Conservation (phyloP, 495 filamentous ascomycete genomes). For the Tetracladium setigerum region DNA sequence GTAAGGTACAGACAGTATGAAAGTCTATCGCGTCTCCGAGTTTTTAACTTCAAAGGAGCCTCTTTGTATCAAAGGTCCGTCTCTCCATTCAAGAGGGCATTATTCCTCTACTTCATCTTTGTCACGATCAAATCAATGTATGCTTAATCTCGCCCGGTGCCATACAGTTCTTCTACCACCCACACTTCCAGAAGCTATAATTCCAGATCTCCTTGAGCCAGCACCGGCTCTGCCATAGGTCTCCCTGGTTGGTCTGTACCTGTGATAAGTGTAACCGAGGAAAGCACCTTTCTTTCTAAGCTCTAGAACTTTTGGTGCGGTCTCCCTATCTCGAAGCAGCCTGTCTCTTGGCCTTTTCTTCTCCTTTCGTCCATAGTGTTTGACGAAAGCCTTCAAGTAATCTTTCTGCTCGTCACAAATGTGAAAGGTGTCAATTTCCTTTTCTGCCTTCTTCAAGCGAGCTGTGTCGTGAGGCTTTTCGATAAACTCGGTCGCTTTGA, state of each 20-base stretch:
- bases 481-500: constrained; percentile 32
- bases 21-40: constrained; percentile 1
- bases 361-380: constrained; percentile 40
- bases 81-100: too few species aligned
- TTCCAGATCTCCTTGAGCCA: neutral
- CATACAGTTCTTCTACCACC: constrained; percentile 13
- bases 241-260: constrained; percentile 6
- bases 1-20: too few species aligned
- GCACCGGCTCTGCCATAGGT: neutral
- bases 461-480: constrained; percentile 34
- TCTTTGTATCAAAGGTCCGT: too few species aligned
- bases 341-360: constrained; percentile 71
- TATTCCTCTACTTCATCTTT: too few species aligned
- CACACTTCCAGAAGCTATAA: constrained; percentile 1
- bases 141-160: constrained; percentile 21
- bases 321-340: constrained; percentile 62
- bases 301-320: constrained; percentile 59
- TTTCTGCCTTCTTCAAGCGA: constrained; percentile 35
- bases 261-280: constrained; percentile 79
- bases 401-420: constrained; percentile 23
- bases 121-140: constrained; percentile 9
- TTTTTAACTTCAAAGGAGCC: constrained; percentile 10
- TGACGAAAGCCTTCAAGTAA: constrained; percentile 31
- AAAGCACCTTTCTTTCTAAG: constrained; percentile 76
- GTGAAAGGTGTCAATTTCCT: constrained; percentile 33